Base-by-base conservation (phyloP, 306 rosid genomes). In the Lablab purpureus region DNA sequence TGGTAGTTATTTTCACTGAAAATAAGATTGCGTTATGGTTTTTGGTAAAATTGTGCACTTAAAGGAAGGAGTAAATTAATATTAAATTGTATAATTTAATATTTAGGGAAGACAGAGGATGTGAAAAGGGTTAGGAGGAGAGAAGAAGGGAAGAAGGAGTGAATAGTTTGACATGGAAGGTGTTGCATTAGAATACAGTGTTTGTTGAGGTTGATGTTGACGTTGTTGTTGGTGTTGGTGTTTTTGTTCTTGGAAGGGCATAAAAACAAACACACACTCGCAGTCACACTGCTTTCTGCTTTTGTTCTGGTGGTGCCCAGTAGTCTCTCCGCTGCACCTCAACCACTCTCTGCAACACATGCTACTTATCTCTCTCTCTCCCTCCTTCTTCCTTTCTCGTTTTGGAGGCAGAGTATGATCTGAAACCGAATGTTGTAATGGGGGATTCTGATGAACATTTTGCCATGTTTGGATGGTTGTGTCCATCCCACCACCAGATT, bases 281-380 rank as follows among this genome's bases (percentile, higher is more conserved):
- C 18, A 69, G 23, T 23, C 21, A 70, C 19, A 15, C 62, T 49
- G 28, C 46, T 71, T 49, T 71, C 46, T 64, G 41, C 40, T 65
- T 43, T 55, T 84, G 75, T 71, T 55, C 55, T 73, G 34, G 58
- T 69, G 62, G 76, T 71, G 77, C 37, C 25, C 23, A 81, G 68
- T 37, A 9, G 43, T 9, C 12, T 73, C 28, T 56, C 78, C 5
- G 69, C 69, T 75, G 72, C 25, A 81, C 71, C 21, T 67, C 81
- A 71, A 34, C 75, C 70, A 50, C 74, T 81, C 40, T 25, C 37
- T 25, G 3, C 58, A 10, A 23, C 22, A 1, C 25, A 0, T 2
- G 65, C 52, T 78, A 71, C 73, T 84, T 74, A 80, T 77, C 76
- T 46, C 63, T 18, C 50, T 21, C 40, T 34, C 7, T 22, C 5